Evolutionary conservation across 306 rosid genomes (phyloP).

Genomic region (Phaseolus lunatus): DNA sequence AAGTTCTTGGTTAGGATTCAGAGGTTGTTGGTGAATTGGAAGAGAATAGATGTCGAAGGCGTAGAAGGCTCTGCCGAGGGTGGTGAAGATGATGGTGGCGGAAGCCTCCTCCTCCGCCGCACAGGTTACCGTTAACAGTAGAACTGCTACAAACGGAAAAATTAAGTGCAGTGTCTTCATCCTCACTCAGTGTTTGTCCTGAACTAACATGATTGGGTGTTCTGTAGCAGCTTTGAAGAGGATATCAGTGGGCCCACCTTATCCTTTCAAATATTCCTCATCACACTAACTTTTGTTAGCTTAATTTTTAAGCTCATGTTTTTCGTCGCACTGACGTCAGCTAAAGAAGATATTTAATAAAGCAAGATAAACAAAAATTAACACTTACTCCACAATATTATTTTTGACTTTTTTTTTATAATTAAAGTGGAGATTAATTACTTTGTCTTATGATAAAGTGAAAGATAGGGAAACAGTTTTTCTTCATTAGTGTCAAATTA

Average conservation of each 20-base stretch:
- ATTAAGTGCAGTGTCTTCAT: conserved; percentile 40
- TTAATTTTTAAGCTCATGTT: not conserved
- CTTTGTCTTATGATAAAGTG: not conserved
- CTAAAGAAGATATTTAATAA: not conserved
- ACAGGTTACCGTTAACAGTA: not conserved
- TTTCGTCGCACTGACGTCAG: conserved; percentile 44
- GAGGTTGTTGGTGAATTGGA: conserved; percentile 39
- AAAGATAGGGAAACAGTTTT: too few species aligned
- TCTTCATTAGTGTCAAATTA: too few species aligned
- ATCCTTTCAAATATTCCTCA: conserved; percentile 7
- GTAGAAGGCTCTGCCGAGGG: conserved; percentile 68
- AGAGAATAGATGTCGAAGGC: conserved; percentile 76
- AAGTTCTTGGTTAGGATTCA: conserved; percentile 46
- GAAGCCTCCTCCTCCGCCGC: conserved; percentile 29
- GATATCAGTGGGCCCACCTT: not conserved
- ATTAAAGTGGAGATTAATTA: not conserved
- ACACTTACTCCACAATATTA: not conserved
- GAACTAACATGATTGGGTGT: not conserved
- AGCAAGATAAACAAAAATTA: not conserved
- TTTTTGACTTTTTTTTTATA: not conserved
- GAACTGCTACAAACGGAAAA: not conserved
- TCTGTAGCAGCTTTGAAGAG: not conserved
- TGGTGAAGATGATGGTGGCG: conserved; percentile 68
- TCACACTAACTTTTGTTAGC: too few species aligned
- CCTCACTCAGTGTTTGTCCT: not conserved